Conservation (phyloP, 345 rosid genomes). For the Eucalyptus caleyi region DNA sequence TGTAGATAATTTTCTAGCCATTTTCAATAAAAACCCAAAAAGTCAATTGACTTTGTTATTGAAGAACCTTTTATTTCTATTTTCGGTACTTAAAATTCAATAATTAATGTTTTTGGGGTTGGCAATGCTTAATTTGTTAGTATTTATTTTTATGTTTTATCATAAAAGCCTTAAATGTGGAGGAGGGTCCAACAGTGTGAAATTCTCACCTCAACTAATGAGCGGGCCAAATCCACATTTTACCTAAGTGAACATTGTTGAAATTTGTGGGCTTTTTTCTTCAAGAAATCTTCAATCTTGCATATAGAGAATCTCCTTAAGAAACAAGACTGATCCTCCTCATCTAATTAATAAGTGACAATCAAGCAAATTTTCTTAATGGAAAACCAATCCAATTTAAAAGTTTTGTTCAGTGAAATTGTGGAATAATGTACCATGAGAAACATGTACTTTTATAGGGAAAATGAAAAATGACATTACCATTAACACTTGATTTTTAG, state of each 20-base stretch:
- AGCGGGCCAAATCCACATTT: background rate
- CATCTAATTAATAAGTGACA: background rate
- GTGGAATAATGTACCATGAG: background rate
- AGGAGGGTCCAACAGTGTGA: background rate
- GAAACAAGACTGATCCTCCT: background rate
- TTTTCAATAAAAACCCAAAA: too few relatives aligned
- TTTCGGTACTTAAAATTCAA: background rate
- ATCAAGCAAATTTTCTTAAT: background rate
- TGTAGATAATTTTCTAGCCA: too few relatives aligned
- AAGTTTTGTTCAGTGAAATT: background rate
- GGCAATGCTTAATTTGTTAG: background rate
- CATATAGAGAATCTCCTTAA: background rate
- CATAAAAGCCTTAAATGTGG: background rate
- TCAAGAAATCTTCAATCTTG: background rate
- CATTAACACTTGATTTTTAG: accelerated
- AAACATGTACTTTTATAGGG: background rate
- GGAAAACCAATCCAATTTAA: background rate
- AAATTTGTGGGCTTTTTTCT: background rate
- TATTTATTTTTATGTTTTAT: background rate
- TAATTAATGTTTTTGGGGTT: too few relatives aligned
- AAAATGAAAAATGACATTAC: background rate
- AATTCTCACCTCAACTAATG: background rate
- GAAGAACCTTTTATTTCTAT: too few relatives aligned
- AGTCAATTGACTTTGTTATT: too few relatives aligned
- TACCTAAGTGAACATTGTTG: background rate